These are phyloP conservation scores for Asterella californica DNA, from an alignment of 225 moss, liverwort and hornwort genomes.

Conservation along the genomic window DNA sequence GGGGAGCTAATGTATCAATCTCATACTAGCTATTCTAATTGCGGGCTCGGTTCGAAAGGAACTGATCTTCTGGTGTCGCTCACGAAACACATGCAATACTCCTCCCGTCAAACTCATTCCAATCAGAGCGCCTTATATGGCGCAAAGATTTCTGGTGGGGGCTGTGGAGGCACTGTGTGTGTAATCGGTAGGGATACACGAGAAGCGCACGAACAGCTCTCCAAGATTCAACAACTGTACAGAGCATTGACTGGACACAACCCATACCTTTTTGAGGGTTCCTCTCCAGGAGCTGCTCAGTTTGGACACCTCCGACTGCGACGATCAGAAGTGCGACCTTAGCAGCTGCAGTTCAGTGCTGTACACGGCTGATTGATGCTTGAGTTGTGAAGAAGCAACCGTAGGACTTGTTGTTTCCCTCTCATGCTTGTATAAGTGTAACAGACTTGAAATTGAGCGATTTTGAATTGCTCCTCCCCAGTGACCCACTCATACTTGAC, in stretches of 20 bases:
- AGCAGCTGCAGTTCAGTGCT: not conserved
- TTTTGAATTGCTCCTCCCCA: not conserved
- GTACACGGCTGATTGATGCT: not conserved
- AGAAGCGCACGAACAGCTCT: constrained; percentile 51
- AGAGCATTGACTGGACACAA: constrained; percentile 64
- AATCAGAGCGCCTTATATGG: constrained; percentile 60
- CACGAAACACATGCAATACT: constrained; percentile 40
- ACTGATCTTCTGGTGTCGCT: constrained; percentile 74
- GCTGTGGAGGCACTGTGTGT: constrained; percentile 83
- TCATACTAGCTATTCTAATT: constrained; percentile 83
- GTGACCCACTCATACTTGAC: not conserved
- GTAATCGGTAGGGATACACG: constrained; percentile 61
- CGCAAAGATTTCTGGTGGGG: constrained; percentile 95
- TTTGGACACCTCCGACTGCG: constrained; percentile 69
- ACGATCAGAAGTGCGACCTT: constrained; percentile 10
- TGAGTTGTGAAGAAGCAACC: not conserved
- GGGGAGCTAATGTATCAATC: constrained; percentile 98
- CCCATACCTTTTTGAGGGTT: constrained; percentile 80
- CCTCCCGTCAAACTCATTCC: not conserved
- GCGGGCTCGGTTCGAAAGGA: constrained; percentile 82
- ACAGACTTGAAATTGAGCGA: not conserved
- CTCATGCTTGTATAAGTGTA: not conserved
- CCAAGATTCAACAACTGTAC: constrained; percentile 70
- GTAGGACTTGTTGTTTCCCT: not conserved
- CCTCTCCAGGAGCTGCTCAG: constrained; percentile 87